Conservation (phyloP, 345 rosid genomes). For the Syzygium aromaticum region DNA sequence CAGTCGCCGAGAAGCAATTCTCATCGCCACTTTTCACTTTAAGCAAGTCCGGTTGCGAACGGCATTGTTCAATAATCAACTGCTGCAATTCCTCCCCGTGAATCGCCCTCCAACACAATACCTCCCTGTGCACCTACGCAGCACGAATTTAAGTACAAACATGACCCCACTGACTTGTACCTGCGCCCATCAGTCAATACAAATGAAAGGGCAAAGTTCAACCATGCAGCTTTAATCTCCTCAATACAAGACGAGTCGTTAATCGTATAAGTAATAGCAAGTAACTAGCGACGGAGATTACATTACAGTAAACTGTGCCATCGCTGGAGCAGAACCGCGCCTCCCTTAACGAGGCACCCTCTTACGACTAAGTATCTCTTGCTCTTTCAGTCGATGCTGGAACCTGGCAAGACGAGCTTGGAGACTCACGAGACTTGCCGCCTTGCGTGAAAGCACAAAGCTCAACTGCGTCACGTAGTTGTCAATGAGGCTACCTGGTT, state of each 20-base stretch:
- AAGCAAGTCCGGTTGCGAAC: neutral
- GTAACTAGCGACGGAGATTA: neutral
- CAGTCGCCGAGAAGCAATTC: neutral
- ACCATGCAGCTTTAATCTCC: neutral
- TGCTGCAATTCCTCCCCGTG: neutral
- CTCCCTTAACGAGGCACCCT: conserved; percentile 54
- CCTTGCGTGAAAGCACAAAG: conserved; percentile 94
- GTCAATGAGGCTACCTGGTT: conserved; percentile 94
- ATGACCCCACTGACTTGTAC: neutral
- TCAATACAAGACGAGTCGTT: neutral
- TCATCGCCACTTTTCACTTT: neutral
- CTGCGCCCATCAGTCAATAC: neutral
- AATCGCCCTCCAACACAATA: neutral
- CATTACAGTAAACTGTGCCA: neutral
- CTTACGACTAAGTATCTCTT: conserved; percentile 85
- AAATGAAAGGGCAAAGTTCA: neutral
- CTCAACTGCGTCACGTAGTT: conserved; percentile 81
- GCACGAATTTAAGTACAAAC: neutral
- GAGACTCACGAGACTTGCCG: conserved; percentile 83
- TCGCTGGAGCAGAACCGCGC: neutral
- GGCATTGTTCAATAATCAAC: neutral
- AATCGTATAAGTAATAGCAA: neutral
- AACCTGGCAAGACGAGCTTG: conserved; percentile 96
- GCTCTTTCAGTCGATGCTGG: conserved; percentile 93
- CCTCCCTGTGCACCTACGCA: neutral